Evolutionary conservation across 2,329 filamentous ascomycete species (phyloP), one percentile per base, ranked within the genome.

Genomic region (Sporothrix curviconia): DNA sequence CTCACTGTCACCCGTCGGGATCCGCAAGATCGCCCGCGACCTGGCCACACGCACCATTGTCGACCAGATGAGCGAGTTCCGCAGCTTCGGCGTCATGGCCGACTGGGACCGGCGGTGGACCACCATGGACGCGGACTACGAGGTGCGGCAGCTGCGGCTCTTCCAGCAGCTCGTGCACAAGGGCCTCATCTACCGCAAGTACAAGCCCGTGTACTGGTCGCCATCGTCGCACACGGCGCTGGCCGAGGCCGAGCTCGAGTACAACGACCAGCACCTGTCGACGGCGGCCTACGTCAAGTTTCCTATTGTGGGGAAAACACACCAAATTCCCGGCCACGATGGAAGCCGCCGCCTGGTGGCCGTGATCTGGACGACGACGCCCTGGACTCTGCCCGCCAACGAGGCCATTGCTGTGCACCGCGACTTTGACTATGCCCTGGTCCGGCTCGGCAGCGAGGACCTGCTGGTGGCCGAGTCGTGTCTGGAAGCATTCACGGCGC

Each of bases 311-410:
- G 74, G 22, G 8, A 19, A 34, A 34, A 15, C 22, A 19, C 1
- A 32, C 8, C 40, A 34, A 4, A 15, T 55, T n/a, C 40, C 43
- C 2, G 42, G 36, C 5, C 17, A 28, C 9, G 47, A 46, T 4
- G 43, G 44, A 8, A 19, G 24, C 17, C n/a, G 78, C 4, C 73
- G 76, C 5, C 67, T 96, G 11, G 87, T 80, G 68, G 90, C 88
- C n/a, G 80, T 94, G n/a, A 89, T 97, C 53, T 99, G 94, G 94
- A 99, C 94, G 2, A 99, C 94, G 0, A 99, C 94, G 0, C 94
- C 94, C 0, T 99, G 94, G 94, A 99, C 94, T 0, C 76, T 99
- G 5, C 92, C 94, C 0, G 92, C 92, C 2, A 99, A 99, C 69
- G 84, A 84, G 67, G 92, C 90, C 0, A 91, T 99, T 68, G 92